phyloP scores from a whole-genome alignment of 2,329 filamentous ascomycete genomes.

The Teratosphaeria gauchensis region DNA sequence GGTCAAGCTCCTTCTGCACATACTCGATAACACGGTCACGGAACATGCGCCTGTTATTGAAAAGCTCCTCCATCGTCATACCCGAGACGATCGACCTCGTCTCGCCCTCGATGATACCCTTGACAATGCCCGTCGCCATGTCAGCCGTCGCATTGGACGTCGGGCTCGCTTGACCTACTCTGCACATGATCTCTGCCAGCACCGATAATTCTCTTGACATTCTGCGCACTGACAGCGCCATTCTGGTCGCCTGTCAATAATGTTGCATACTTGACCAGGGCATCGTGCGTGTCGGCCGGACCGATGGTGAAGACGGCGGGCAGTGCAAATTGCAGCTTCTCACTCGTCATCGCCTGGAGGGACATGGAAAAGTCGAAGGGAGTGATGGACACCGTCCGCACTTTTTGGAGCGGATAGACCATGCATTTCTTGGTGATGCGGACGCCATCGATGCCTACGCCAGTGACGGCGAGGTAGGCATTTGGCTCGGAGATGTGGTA shows the following conservation, averaged over 20 bases:
- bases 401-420: conserved; percentile 57
- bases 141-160: background rate
- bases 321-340: conserved; percentile 74
- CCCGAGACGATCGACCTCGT: conserved; percentile 71
- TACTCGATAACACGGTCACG: conserved; percentile 45
- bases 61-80: conserved; percentile 92
- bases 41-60: conserved; percentile 47
- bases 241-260: conserved; percentile 58
- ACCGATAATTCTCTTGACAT: conserved; percentile 28
- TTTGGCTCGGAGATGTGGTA: conserved; percentile 60
- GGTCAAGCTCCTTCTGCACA: conserved; percentile 68
- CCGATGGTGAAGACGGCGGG: conserved; percentile 68
- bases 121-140: conserved; percentile 68
- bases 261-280: conserved; percentile 73
- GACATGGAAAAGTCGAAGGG: conserved; percentile 76
- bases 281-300: conserved; percentile 59
- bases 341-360: conserved; percentile 78
- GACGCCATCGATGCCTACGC: conserved; percentile 63
- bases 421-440: conserved; percentile 70
- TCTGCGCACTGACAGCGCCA: conserved; percentile 25
- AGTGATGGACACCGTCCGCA: conserved; percentile 24
- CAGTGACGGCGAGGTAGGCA: conserved; percentile 53
- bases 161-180: conserved; percentile 39
- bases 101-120: conserved; percentile 83
- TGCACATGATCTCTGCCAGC: conserved; percentile 28